Percentiles rank a stretch among this genome's conserved stretches.
Conservation (phyloP, 805 yeast species). For the Lachancea cidri region DNA sequence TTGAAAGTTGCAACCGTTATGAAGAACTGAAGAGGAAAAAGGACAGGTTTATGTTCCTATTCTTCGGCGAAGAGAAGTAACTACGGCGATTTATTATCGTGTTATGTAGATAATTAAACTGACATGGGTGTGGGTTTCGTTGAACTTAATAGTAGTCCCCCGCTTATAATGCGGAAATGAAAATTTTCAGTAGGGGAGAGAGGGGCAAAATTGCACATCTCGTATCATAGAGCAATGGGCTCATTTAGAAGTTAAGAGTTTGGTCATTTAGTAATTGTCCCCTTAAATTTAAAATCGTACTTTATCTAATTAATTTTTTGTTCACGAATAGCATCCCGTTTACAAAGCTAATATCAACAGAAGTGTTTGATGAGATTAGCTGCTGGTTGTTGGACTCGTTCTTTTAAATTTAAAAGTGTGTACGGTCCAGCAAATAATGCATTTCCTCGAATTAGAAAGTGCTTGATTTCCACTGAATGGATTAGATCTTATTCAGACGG, state of each 20-base stretch:
- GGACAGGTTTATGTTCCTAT: constrained; percentile 11
- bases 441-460: neutral
- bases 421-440: neutral
- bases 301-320: no score
- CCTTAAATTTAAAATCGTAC: neutral
- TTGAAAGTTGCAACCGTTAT: constrained; percentile 3
- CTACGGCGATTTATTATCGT: neutral
- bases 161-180: neutral
- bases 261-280: neutral
- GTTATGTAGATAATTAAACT: neutral
- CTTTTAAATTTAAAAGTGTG: neutral
- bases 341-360: neutral
- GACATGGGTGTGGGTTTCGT: neutral
- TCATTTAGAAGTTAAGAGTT: neutral
- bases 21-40: constrained; percentile 8
- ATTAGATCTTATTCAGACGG: constrained; percentile 13
- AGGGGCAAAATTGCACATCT: neutral
- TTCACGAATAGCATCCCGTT: neutral
- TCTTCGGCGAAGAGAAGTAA: constrained; percentile 12
- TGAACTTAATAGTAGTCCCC: neutral
- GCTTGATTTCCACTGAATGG: neutral
- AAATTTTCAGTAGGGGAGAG: neutral
- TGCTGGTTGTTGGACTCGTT: constrained; percentile 5
- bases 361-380: constrained; percentile 8
- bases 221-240: neutral